Evolutionary conservation across 1,284 basidiomycete species (phyloP).

Genomic region (Somion occarium): DNA sequence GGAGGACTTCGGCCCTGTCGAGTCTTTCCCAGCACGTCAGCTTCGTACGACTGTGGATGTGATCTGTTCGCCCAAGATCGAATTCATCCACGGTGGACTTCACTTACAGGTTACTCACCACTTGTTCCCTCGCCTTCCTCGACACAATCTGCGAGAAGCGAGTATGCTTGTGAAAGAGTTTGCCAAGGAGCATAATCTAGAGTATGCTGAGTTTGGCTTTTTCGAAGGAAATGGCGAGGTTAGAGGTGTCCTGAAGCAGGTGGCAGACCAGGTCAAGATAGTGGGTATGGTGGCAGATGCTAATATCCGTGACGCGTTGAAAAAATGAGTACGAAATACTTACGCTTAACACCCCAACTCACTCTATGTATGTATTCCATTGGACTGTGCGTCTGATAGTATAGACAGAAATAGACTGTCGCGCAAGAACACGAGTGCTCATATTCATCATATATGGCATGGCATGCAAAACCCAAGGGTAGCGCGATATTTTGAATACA

Average conservation of each 20-base stretch:
- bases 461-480: slow-evolving; percentile 28
- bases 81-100: slow-evolving; percentile 89
- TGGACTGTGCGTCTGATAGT: no score
- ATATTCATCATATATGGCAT: slow-evolving; percentile 31
- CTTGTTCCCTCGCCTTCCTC: slow-evolving; percentile 91
- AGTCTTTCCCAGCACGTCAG: slow-evolving; percentile 92
- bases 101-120: slow-evolving; percentile 98
- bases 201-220: slow-evolving; percentile 91
- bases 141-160: slow-evolving; percentile 87
- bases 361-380: no score
- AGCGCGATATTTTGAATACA: slow-evolving; percentile 36
- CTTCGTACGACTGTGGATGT: slow-evolving; percentile 96
- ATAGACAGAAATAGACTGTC: slow-evolving; percentile 12
- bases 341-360: no score
- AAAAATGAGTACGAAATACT: no score
- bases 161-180: slow-evolving; percentile 83
- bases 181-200: slow-evolving; percentile 77
- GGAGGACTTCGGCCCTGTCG: slow-evolving; percentile 83
- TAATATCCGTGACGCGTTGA: slow-evolving; percentile 55
- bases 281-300: slow-evolving; percentile 68
- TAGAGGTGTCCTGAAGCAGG: slow-evolving; percentile 66
- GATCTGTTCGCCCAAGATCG: slow-evolving; percentile 78
- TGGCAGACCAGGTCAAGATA: slow-evolving; percentile 80
- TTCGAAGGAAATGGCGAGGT: slow-evolving; percentile 80
- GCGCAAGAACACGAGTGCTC: slow-evolving; percentile 14